Percentiles rank a stretch among this genome's conserved stretches.
These are phyloP conservation scores for Pneumocystis sp. DNA, from an alignment of 1,139 yeast genomes.

Conservation along the genomic window DNA sequence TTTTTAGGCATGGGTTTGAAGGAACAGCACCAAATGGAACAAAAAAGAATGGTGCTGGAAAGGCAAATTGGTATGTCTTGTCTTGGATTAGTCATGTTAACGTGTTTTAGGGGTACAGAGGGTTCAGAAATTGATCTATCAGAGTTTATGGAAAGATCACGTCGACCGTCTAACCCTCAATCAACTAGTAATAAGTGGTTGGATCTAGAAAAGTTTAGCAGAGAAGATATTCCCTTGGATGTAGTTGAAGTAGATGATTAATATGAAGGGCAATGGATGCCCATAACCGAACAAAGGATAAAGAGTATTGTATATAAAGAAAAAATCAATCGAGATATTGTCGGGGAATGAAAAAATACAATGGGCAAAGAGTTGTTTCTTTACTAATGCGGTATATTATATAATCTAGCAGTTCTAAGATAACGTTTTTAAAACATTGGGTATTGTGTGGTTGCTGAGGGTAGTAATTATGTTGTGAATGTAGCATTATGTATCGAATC, in stretches of 20 bases:
- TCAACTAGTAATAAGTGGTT: not conserved
- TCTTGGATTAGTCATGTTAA: not conserved
- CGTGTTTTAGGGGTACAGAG: not conserved
- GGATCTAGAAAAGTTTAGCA: not conserved
- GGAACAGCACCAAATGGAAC: not conserved
- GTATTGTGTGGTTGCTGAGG: too few species aligned
- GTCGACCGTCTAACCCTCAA: not conserved
- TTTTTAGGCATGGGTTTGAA: not conserved
- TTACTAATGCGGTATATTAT: too few species aligned
- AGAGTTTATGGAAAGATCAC: not conserved
- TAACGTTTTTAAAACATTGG: too few species aligned
- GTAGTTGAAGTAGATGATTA: not conserved
- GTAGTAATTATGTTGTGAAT: too few species aligned
- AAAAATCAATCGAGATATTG: not conserved
- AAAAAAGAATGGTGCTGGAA: constrained; percentile 1
- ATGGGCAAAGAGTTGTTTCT: too few species aligned
- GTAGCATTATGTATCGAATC: too few species aligned
- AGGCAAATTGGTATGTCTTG: not conserved
- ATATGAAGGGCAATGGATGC: not conserved
- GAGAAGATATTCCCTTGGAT: not conserved
- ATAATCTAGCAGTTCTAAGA: too few species aligned
- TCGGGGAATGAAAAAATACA: too few species aligned
- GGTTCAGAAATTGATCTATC: not conserved
- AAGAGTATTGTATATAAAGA: not conserved
- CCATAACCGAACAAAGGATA: not conserved